A percentile compares a stretch with the other conserved stretches of the same genome.
These are phyloP conservation scores for Fistulinella prunicolor DNA, from an alignment of 768 basidiomycete species.

Conservation along the genomic window DNA sequence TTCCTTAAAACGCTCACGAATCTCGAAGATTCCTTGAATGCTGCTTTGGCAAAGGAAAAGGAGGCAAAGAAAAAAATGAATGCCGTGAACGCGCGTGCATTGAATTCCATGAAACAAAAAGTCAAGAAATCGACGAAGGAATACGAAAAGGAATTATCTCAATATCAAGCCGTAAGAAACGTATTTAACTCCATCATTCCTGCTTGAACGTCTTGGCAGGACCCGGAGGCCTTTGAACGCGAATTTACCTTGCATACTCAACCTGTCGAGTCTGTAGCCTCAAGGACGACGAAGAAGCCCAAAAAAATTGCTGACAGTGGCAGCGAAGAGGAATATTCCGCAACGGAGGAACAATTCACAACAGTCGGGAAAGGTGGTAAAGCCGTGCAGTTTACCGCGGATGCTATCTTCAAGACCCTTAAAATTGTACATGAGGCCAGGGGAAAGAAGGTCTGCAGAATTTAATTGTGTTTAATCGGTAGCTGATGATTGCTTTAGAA, in stretches of 20 bases:
- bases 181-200: background rate
- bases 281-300: conserved; percentile 37
- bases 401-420: conserved; percentile 88
- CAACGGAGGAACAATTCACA: conserved; percentile 66
- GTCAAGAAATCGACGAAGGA: conserved; percentile 90
- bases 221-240: conserved; percentile 83
- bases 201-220: conserved; percentile 43
- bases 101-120: conserved; percentile 98
- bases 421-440: conserved; percentile 90
- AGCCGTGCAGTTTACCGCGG: conserved; percentile 74
- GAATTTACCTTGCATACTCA: conserved; percentile 60
- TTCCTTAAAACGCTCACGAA: conserved; percentile 71
- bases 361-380: conserved; percentile 92
- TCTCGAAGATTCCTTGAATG: conserved; percentile 75
- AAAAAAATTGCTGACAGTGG: conserved; percentile 34
- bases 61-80: conserved; percentile 96
- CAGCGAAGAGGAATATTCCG: conserved; percentile 42
- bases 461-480: conserved; percentile 4
- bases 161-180: conserved; percentile 68
- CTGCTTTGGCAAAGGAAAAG: conserved; percentile 80
- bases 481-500: conserved; percentile 52
- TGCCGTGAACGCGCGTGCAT: conserved; percentile 85
- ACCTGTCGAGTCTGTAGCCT: conserved; percentile 40
- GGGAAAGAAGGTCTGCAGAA: conserved; percentile 81
- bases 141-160: conserved; percentile 75